Percentiles rank a stretch among this genome's conserved stretches.
phyloP scores from a whole-genome alignment of 257 asterid genomes.

The Dorcoceras hygrometricum region DNA sequence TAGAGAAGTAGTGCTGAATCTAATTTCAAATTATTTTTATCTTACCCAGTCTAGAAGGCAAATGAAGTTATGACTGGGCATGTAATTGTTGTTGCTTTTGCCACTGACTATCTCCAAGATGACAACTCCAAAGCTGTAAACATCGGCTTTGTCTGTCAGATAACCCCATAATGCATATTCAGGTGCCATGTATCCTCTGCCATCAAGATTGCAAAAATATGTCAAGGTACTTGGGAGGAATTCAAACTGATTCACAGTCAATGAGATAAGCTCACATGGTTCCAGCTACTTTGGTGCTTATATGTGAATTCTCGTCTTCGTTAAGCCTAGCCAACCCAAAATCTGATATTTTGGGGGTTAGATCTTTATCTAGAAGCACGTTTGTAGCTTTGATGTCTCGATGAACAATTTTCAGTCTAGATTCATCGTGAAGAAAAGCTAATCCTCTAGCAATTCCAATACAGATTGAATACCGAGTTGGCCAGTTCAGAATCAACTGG shows the following conservation, averaged over 20 bases:
- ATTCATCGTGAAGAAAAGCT: slow-evolving; percentile 85
- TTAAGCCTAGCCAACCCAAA: slow-evolving; percentile 86
- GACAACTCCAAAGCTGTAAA: slow-evolving; percentile 85
- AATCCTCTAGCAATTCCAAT: slow-evolving; percentile 81
- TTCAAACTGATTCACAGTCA: background rate
- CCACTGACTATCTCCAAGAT: slow-evolving; percentile 78
- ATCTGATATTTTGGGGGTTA: slow-evolving; percentile 83
- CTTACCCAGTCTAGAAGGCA: slow-evolving; percentile 89
- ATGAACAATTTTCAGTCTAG: slow-evolving; percentile 80
- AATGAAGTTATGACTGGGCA: slow-evolving; percentile 58
- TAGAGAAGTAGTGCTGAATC: too few relatives aligned
- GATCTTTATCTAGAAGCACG: slow-evolving; percentile 69
- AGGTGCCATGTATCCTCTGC: slow-evolving; percentile 96
- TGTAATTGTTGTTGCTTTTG: slow-evolving; percentile 68
- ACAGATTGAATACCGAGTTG: slow-evolving; percentile 65
- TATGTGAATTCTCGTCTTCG: slow-evolving; percentile 77
- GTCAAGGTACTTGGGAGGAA: background rate
- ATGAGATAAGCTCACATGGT: slow-evolving; percentile 59
- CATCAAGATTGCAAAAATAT: slow-evolving; percentile 13
- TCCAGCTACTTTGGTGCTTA: slow-evolving; percentile 89
- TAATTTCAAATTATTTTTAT: background rate
- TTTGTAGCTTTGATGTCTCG: slow-evolving; percentile 92
- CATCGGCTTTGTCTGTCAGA: slow-evolving; percentile 79
- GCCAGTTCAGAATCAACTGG: slow-evolving; percentile 74
- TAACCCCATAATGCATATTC: slow-evolving; percentile 91